phyloP scores from a whole-genome alignment of 2,329 filamentous ascomycete species.

The Fusarium sp. region DNA sequence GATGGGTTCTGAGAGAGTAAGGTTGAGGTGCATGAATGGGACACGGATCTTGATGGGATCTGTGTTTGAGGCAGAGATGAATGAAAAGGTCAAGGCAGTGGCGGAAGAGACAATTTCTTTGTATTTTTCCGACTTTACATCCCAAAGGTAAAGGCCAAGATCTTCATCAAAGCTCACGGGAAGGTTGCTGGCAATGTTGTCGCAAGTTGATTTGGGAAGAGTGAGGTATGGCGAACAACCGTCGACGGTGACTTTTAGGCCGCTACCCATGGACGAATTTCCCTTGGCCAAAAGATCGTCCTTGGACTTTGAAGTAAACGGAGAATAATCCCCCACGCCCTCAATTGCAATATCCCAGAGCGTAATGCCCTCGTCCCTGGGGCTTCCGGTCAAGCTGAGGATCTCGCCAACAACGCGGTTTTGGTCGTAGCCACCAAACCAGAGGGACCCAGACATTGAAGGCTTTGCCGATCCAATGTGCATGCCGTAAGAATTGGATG shows the following conservation, averaged over 20 bases:
- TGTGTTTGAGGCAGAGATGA: slow-evolving; percentile 1
- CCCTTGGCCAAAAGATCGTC: neutral
- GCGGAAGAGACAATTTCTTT: neutral
- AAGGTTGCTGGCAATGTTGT: slow-evolving; percentile 5
- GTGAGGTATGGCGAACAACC: slow-evolving; percentile 14
- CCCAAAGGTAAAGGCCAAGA: slow-evolving; percentile 15
- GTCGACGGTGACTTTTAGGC: slow-evolving; percentile 11
- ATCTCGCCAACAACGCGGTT: slow-evolving; percentile 11
- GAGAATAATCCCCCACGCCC: neutral
- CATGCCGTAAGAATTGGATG: slow-evolving; percentile 14
- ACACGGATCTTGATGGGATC: slow-evolving; percentile 10
- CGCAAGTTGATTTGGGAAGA: slow-evolving; percentile 14
- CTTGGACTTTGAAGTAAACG: neutral
- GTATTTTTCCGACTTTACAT: slow-evolving; percentile 2
- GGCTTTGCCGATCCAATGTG: slow-evolving; percentile 12
- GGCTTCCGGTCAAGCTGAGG: slow-evolving; percentile 1
- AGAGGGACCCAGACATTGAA: slow-evolving; percentile 2
- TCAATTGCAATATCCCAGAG: slow-evolving; percentile 17
- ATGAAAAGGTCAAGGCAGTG: slow-evolving; percentile 1
- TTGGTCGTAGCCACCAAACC: slow-evolving; percentile 19
- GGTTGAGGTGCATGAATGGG: slow-evolving; percentile 20
- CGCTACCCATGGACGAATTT: neutral
- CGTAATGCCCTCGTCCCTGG: slow-evolving; percentile 5
- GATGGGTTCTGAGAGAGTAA: slow-evolving; percentile 2
- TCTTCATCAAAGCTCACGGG: slow-evolving; percentile 6